Evolutionary conservation across 495 filamentous ascomycete genomes (phyloP), one percentile per base, ranked within the genome.

Genomic region (Penicillium verhagenii): DNA sequence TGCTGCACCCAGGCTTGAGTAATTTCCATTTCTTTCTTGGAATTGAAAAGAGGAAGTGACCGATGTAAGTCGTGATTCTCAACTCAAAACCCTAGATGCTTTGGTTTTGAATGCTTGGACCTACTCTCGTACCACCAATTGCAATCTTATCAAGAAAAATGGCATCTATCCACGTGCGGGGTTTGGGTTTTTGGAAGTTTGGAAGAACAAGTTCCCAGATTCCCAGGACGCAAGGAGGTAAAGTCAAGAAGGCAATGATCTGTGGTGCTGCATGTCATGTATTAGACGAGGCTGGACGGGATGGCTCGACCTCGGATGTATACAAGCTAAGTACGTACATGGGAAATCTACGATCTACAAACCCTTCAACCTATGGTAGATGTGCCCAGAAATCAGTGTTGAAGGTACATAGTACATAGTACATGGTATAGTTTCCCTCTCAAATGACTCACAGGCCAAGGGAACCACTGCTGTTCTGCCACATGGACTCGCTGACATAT

Each of bases 211-310:
- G 16, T 18, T 48, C 26, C 16, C 26, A 31, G 26, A 14, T 23
- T 9, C 13, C 28, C 24, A 43, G 20, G 50, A 53, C 19, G 50
- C 29, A 53, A 53, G 50, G 50, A 53, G 50, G 26, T 35, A 14
- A 33, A 35, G 18, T 23, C 23, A 23, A 14, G 19, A 31, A n/a
- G 37, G 38, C 21, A 42, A 43, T 26, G 50, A 52, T 52, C n/a
- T 23, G 14, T 26, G 38, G 25, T 44, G 50, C 50, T 52, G 50
- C 38, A 43, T 39, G 50, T 52, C 50, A 52, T 52, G n/a, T n/a
- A n/a, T n/a, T n/a, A n/a, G n/a, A n/a, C n/a, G n/a, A n/a, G n/a
- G n/a, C n/a, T n/a, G n/a, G n/a, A n/a, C n/a, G n/a, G n/a, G n/a
- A n/a, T n/a, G n/a, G n/a, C n/a, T n/a, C n/a, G n/a, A n/a, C n/a